A percentile compares a stretch with the other conserved stretches of the same genome.
phyloP scores from a whole-genome alignment of 306 rosid genomes.

The Cucurbita pepo region DNA sequence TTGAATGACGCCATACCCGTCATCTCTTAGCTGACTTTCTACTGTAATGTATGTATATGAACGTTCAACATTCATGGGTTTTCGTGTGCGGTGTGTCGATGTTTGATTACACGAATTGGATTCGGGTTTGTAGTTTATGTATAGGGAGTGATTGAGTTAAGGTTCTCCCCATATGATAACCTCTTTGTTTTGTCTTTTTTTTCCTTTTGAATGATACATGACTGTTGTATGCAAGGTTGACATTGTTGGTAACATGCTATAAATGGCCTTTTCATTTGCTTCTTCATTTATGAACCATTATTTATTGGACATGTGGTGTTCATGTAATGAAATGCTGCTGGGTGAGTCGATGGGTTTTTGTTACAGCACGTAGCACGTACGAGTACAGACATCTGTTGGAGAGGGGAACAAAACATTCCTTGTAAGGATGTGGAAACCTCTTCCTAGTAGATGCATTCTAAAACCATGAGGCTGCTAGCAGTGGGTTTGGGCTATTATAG shows the following conservation, averaged over 20 bases:
- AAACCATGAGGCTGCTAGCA: too few species aligned
- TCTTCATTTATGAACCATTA: not conserved
- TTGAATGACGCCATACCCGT: not conserved
- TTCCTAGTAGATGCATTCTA: too few species aligned
- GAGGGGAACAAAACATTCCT: too few species aligned
- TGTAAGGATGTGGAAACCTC: too few species aligned
- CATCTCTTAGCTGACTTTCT: not conserved
- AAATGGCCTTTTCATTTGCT: not conserved
- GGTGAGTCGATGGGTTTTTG: not conserved
- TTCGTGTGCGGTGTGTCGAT: not conserved
- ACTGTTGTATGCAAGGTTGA: not conserved
- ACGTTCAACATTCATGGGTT: not conserved
- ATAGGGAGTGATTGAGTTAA: not conserved
- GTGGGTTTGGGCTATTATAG: too few species aligned
- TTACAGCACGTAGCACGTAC: not conserved
- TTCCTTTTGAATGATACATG: not conserved
- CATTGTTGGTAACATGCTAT: conserved; percentile 7
- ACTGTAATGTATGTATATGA: not conserved
- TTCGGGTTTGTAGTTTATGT: not conserved
- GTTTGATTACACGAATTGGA: not conserved
- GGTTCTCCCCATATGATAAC: not conserved
- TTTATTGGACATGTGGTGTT: conserved; percentile 4
- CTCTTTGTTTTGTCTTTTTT: not conserved
- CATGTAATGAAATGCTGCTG: not conserved
- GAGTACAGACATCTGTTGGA: not conserved